phyloP scores from a whole-genome alignment of 78 protist species.

The Cavenderia fasciculata region DNA sequence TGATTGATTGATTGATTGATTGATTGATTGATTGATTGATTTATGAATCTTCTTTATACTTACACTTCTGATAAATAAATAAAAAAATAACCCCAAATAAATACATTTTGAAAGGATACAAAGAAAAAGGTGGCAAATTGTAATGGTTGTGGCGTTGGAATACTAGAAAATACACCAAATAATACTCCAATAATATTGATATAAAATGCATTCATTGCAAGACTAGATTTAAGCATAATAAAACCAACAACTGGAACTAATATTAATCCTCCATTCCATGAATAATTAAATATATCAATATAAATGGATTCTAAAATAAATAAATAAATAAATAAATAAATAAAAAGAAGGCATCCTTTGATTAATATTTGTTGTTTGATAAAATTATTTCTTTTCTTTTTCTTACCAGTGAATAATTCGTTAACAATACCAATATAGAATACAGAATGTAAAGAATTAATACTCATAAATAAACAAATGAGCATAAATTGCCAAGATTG shows the following conservation, averaged over 20 bases:
- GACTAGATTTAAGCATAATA: conserved; percentile 17
- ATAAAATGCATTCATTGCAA: conserved; percentile 8
- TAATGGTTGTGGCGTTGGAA: not conserved
- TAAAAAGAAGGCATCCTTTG: too few species aligned
- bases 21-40: not conserved
- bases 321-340: not conserved
- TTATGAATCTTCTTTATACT: not conserved
- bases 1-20: not conserved
- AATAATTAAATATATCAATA: conserved; percentile 42
- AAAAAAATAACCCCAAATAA: conserved; percentile 60
- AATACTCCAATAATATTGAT: conserved; percentile 24
- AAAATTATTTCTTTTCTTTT: not conserved
- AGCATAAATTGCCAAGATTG: conserved; percentile 26
- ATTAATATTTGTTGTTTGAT: too few species aligned
- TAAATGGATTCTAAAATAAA: not conserved
- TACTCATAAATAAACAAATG: conserved; percentile 34
- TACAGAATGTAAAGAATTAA: conserved; percentile 39
- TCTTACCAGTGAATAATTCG: not conserved
- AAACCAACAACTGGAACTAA: conserved; percentile 41
- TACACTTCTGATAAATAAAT: conserved; percentile 51
- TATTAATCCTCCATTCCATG: conserved; percentile 55
- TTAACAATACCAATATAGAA: conserved; percentile 58
- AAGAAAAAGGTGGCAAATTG: conserved; percentile 35
- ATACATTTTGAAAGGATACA: conserved; percentile 51
- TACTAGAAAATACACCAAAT: conserved; percentile 49